Evolutionary conservation across 768 basidiomycete species (phyloP).

Genomic region (Mrakia hoshinonis): DNA sequence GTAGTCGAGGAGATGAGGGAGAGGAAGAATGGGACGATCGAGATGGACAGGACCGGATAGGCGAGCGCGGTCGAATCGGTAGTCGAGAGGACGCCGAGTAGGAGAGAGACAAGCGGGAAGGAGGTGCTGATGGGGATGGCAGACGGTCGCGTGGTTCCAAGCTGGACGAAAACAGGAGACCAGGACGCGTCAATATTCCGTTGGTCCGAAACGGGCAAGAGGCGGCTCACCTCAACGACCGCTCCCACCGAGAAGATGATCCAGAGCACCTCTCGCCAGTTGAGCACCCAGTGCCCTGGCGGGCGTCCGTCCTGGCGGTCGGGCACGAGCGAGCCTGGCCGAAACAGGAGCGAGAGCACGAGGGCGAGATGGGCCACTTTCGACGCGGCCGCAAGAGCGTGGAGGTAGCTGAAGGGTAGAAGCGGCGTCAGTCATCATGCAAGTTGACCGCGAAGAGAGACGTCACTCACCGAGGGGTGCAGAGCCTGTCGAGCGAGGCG

Average conservation of each 20-base stretch:
- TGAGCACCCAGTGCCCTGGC: not conserved
- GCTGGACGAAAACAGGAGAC: not conserved
- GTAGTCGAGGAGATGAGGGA: not conserved
- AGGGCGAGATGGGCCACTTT: not conserved
- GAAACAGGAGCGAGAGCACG: slow-evolving; percentile 1
- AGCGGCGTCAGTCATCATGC: not conserved
- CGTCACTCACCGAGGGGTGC: not conserved
- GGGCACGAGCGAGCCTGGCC: not conserved
- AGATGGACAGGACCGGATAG: not conserved
- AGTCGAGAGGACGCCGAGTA: not conserved
- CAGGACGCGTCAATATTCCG: not conserved
- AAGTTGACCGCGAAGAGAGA: no score
- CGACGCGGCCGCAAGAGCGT: not conserved
- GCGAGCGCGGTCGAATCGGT: not conserved
- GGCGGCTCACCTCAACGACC: not conserved
- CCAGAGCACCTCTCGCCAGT: not conserved
- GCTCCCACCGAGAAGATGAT: not conserved
- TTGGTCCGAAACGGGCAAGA: not conserved
- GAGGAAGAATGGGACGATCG: not conserved
- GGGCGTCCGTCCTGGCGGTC: not conserved
- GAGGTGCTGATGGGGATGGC: not conserved
- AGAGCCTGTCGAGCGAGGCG: not conserved
- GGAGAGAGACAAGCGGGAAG: not conserved
- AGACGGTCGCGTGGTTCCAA: not conserved
- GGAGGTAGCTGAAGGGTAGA: not conserved